Evolutionary conservation across 1,284 basidiomycete species (phyloP).

Genomic region (Tilletia walkeri): DNA sequence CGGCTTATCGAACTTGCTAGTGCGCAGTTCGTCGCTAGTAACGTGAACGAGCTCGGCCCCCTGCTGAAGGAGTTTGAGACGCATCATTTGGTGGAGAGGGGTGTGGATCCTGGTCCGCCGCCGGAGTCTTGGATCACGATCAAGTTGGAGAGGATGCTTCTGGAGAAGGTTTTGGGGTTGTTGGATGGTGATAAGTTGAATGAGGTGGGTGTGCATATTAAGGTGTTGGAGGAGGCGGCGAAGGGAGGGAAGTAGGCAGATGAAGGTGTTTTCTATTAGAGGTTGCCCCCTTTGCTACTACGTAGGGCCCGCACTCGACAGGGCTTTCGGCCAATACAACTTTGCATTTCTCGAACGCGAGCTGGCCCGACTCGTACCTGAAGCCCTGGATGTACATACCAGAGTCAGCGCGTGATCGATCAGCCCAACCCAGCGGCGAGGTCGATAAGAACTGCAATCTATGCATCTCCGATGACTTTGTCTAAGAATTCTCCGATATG

Average conservation of each 20-base stretch:
- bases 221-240: slow-evolving; percentile 2
- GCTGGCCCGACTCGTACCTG: no score
- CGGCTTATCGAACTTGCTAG: not conserved
- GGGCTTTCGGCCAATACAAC: no score
- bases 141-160: not conserved
- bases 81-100: slow-evolving; percentile 1
- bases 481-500: slow-evolving; percentile 42
- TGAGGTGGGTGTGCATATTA: not conserved
- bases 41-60: not conserved
- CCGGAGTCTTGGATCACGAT: not conserved
- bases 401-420: no score
- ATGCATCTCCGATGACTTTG: slow-evolving; percentile 27
- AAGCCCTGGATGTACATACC: no score
- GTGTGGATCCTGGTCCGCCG: not conserved
- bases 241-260: not conserved
- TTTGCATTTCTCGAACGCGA: no score
- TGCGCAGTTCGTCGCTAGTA: not conserved
- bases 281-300: no score
- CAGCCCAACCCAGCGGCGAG: no score
- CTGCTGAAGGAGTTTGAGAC: slow-evolving; percentile 11
- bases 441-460: no score
- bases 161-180: not conserved
- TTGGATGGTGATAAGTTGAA: not conserved
- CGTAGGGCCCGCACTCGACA: no score
- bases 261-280: no score